A percentile compares a stretch with the other conserved stretches of the same genome.
Conservation (phyloP, 2,329 filamentous ascomycete genomes). For the Westerdykella ornata region DNA sequence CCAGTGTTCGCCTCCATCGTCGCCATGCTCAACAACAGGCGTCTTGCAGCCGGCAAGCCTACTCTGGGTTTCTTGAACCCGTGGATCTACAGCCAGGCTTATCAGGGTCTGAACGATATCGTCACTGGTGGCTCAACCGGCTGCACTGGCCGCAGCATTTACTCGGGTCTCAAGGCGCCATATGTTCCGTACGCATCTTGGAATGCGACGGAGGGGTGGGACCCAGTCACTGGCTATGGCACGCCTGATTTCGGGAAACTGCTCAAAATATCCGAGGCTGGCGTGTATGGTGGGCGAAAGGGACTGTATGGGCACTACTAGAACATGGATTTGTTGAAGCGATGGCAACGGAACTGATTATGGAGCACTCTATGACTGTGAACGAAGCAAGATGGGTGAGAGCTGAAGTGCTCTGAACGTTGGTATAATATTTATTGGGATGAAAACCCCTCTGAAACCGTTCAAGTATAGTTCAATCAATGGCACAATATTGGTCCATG, state of each 20-base stretch:
- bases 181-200: constrained; percentile 44
- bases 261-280: constrained; percentile 19
- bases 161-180: constrained; percentile 34
- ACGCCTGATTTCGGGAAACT: constrained; percentile 35
- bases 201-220: constrained; percentile 48
- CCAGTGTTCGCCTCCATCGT: constrained; percentile 36
- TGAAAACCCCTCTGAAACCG: no score
- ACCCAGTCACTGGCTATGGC: constrained; percentile 44
- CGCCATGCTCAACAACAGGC: constrained; percentile 36
- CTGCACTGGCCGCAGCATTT: constrained; percentile 38
- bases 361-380: no score
- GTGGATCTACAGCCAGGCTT: constrained; percentile 39
- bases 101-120: constrained; percentile 45
- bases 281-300: constrained; percentile 13
- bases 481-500: no score
- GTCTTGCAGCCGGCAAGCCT: constrained; percentile 29
- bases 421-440: no score
- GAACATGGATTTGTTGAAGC: not conserved
- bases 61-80: constrained; percentile 38
- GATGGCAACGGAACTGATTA: not conserved
- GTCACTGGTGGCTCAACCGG: constrained; percentile 43
- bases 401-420: no score
- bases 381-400: no score
- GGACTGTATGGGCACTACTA: constrained; percentile 5
- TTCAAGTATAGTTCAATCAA: no score